Evolutionary conservation across 495 filamentous ascomycete genomes (phyloP).

Genomic region (Talaromyces nanjingensis): DNA sequence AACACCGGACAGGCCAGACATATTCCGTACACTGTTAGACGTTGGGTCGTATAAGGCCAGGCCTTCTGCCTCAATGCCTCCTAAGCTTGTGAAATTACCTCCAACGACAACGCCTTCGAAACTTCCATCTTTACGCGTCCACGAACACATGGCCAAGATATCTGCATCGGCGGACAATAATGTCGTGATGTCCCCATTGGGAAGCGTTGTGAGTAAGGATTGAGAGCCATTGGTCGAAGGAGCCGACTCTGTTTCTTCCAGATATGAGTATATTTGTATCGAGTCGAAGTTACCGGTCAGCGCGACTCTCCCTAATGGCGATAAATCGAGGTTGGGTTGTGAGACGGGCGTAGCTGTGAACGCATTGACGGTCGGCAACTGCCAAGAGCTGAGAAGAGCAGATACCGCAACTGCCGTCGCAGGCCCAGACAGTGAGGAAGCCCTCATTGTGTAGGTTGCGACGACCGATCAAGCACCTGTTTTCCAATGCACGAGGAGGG

Average conservation of each 20-base stretch:
- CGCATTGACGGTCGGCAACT: conserved; percentile 43
- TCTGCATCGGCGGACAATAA: conserved; percentile 70
- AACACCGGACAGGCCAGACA: conserved; percentile 73
- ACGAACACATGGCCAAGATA: conserved; percentile 82
- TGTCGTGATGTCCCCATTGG: conserved; percentile 74
- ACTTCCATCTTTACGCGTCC: conserved; percentile 58
- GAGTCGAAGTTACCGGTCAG: conserved; percentile 86
- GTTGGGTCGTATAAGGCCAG: conserved; percentile 74
- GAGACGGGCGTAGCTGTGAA: conserved; percentile 66
- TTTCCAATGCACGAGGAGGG: conserved; percentile 7
- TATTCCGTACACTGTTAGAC: conserved; percentile 55
- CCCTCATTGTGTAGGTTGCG: conserved; percentile 45
- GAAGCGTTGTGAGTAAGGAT: conserved; percentile 72
- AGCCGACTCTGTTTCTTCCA: conserved; percentile 64
- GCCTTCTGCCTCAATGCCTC: conserved; percentile 64
- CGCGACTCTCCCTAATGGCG: conserved; percentile 73
- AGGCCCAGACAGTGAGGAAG: conserved; percentile 49
- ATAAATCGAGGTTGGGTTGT: conserved; percentile 72
- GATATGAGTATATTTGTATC: conserved; percentile 82
- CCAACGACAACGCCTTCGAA: conserved; percentile 73
- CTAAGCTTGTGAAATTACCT: conserved; percentile 94
- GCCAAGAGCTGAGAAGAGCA: conserved; percentile 29
- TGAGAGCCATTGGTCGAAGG: conserved; percentile 68
- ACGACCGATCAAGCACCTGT: conserved; percentile 28
- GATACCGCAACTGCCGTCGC: conserved; percentile 43